A percentile compares a stretch with the other conserved stretches of the same genome.
Evolutionary conservation across 768 basidiomycete species (phyloP).

Genomic region (Mycena sanguinolenta): DNA sequence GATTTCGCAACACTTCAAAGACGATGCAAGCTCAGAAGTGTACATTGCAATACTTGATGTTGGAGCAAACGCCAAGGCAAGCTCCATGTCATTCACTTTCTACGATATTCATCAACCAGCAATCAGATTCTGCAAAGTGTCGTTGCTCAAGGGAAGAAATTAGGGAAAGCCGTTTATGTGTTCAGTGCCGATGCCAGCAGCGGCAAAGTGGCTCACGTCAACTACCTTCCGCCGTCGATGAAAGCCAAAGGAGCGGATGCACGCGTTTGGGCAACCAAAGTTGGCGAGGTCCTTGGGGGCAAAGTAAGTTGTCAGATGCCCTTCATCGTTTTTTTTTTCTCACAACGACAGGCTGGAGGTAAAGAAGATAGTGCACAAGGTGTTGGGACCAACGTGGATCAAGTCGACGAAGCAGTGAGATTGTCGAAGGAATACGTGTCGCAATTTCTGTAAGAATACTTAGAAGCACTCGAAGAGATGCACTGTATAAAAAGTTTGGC

Average conservation of each 20-base stretch:
- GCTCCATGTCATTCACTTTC: background rate
- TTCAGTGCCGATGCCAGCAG: constrained; percentile 81
- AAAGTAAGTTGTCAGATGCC: constrained; percentile 68
- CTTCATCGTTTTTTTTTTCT: background rate
- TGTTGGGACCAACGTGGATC: constrained; percentile 76
- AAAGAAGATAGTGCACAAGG: constrained; percentile 95
- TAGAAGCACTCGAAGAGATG: background rate
- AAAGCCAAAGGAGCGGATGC: constrained; percentile 83
- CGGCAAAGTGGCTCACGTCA: constrained; percentile 89
- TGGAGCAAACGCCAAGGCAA: constrained; percentile 89
- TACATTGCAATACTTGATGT: constrained; percentile 82
- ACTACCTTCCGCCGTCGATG: constrained; percentile 73
- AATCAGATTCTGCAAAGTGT: constrained; percentile 79
- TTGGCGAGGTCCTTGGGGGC: constrained; percentile 87
- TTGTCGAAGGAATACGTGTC: constrained; percentile 64
- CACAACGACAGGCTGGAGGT: constrained; percentile 81
- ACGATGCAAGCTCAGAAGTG: constrained; percentile 75
- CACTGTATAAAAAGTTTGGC: background rate
- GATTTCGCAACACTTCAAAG: constrained; percentile 80
- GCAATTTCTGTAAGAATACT: constrained; percentile 25
- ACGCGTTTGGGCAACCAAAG: constrained; percentile 87
- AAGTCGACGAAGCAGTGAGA: constrained; percentile 75
- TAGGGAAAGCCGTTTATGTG: constrained; percentile 88
- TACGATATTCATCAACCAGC: background rate
- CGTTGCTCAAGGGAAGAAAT: constrained; percentile 82